Percentiles rank a stretch among this genome's conserved stretches.
Evolutionary conservation across 2,329 filamentous ascomycete genomes (phyloP).

Genomic region (Arthrobotrys iridis): DNA sequence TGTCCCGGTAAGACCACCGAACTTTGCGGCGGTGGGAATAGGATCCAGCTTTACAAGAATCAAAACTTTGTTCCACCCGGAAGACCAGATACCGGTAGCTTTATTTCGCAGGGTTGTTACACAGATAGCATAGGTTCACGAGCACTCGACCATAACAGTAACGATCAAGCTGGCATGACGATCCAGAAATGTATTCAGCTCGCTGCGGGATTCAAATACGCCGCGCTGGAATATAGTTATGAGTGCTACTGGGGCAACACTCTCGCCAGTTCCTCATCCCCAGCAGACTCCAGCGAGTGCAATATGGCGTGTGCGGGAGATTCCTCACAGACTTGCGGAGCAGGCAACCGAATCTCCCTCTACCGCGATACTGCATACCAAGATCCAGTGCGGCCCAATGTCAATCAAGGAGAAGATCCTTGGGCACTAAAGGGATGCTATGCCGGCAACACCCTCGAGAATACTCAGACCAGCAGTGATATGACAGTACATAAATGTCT

Average conservation of each 20-base stretch:
- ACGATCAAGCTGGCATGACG: conserved; percentile 9
- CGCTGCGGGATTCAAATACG: conserved; percentile 60
- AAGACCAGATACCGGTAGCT: background rate
- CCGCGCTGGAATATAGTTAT: conserved; percentile 61
- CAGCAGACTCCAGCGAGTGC: conserved; percentile 16
- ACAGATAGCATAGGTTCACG: conserved; percentile 22
- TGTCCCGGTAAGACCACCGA: conserved; percentile 20
- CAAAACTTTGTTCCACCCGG: conserved; percentile 4
- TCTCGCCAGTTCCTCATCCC: conserved; percentile 5
- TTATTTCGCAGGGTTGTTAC: conserved; percentile 26
- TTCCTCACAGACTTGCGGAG: conserved; percentile 22
- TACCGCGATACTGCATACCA: background rate
- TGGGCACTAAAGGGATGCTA: conserved; percentile 17
- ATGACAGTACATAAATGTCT: conserved; percentile 34
- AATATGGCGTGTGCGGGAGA: conserved; percentile 21
- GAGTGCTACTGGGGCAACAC: conserved; percentile 63
- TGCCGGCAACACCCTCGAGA: background rate
- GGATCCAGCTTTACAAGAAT: conserved; percentile 33
- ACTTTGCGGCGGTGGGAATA: conserved; percentile 25
- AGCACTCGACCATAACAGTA: conserved; percentile 18
- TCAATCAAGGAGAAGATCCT: conserved; percentile 1
- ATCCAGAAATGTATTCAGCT: conserved; percentile 29
- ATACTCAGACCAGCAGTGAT: background rate
- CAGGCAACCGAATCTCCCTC: conserved; percentile 11
- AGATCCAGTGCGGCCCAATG: background rate